Evolutionary conservation across 2,329 filamentous ascomycete species (phyloP), one percentile per base, ranked within the genome.

Genomic region (Claviceps cyperi): DNA sequence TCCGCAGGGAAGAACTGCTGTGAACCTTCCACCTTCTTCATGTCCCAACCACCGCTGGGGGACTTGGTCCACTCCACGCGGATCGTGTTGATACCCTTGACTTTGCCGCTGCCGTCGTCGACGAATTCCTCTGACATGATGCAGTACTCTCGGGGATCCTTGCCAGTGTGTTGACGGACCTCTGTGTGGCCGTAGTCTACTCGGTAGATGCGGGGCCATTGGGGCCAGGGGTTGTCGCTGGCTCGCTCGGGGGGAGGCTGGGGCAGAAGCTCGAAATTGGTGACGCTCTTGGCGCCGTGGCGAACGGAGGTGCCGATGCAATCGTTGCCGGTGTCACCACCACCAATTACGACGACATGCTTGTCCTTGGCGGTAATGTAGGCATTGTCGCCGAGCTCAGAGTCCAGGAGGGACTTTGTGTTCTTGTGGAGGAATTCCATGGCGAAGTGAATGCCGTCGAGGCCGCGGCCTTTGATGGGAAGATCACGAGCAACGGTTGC

Each of bases 361-460:
- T 96, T 96, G 71, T 81, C 89, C 73, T 94, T 95, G 63, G 91
- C 91, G 17, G 86, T 91, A 63, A 97, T 91, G 70, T 96, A 97
- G 49, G 84, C 70, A 28, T 83, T 81, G 61, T 97, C 90, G 9
- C 77, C 75, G 28, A 96, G 79, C 63, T 88, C 81, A 13, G 90
- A 95, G 72, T 97, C 91, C 48, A 96, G 84, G 6, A 97, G 80
- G 28, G 90, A 95, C 76, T 96, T 96, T 66, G 91, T 97, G 75
- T 97, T 97, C 73, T 85, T 85, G 77, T 95, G 89, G 63, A 97
- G 68, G 76, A 96, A 96, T 68, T 95, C 83, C 91, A 96, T 97
- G 57, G 91, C 91, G 61, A 85, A 96, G 72, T 97, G 90, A 51
- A 97, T 86, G 49, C 91, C 91, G 46, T 91, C 81, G 7, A 95